Evolutionary conservation across 2,329 filamentous ascomycete species (phyloP), one percentile per base, ranked within the genome.

Genomic region (Alternaria novae-zelandiae): DNA sequence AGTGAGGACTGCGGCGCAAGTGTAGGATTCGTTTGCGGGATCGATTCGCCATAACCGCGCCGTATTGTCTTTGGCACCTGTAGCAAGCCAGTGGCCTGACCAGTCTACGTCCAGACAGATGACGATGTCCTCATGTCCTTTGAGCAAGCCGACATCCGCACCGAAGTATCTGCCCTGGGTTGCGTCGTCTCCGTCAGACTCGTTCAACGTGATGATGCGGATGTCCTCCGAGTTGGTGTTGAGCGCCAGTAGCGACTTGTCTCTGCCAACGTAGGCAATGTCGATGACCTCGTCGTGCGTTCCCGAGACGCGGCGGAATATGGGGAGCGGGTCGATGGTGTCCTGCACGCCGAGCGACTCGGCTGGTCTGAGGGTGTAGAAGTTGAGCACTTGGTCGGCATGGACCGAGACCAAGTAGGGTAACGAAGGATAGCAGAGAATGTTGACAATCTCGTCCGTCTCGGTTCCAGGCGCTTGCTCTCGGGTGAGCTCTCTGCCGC

Each of bases 211-310:
- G 4, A 99, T 89, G 60, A 99, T 87, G 50, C 95, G 89, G 57
- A 99, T 88, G 66, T 97, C 94, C 80, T 99, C 96, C 0, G 94
- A 93, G 78, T 99, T 99, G 3, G 95, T 98, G 7, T 95, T 96
- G 25, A 99, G 83, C 6, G 96, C 96, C 65, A 99, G 86, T 55
- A 96, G 82, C 3, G 93, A 95, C 61, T 88, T 89, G 72, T 97
- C 90, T 0, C 90, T 88, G 2, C 96, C 88, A 58, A 98, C 85
- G 74, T 96, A 97, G 28, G 91, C 92, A 32, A 99, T 83, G 76
- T 99, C 96, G 70, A 99, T 97, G 56, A 99, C 94, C 79, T 99
- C 96, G 78, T 99, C 96, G 79, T 98, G 94, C 7, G 96, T 97
- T 57, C 96, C 96, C 5, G 95, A 97, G 70, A 99, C 96, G 47